Percentiles rank a stretch among this genome's conserved stretches.
phyloP scores from a whole-genome alignment of 495 filamentous ascomycete species.

The Diplogelasinospora grovesii region DNA sequence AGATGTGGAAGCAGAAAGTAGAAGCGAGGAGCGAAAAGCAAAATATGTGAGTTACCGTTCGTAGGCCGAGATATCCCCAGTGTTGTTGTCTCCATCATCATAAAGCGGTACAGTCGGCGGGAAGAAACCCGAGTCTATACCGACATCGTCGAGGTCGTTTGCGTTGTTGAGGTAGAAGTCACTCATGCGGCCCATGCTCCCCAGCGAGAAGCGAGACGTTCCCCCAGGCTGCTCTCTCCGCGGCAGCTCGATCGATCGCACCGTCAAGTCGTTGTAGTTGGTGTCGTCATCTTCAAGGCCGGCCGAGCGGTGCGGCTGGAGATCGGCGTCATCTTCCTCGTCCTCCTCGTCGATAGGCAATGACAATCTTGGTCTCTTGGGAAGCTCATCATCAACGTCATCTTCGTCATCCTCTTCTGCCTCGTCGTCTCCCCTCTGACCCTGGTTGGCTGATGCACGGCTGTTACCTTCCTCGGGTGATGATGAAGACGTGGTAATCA shows the following conservation, averaged over 20 bases:
- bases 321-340: conserved; percentile 46
- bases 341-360: conserved; percentile 59
- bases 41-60: conserved; percentile 20
- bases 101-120: conserved; percentile 25
- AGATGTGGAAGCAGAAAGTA: conserved; percentile 17
- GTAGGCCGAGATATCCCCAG: conserved; percentile 13
- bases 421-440: no score
- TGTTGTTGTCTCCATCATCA: conserved; percentile 22
- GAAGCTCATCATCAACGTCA: conserved; percentile 58
- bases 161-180: conserved; percentile 53
- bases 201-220: conserved; percentile 22
- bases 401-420: conserved; percentile 44
- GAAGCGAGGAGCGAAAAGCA: neutral
- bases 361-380: conserved; percentile 58
- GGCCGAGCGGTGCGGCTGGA: conserved; percentile 56
- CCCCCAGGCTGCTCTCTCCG: conserved; percentile 49
- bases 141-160: conserved; percentile 43
- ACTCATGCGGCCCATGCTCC: conserved; percentile 56
- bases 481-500: conserved; percentile 52
- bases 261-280: conserved; percentile 63
- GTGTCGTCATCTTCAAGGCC: conserved; percentile 62
- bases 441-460: no score
- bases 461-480: conserved; percentile 24
- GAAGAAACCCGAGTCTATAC: conserved; percentile 43
- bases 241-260: conserved; percentile 62